These are phyloP conservation scores for Phytophthora quininea DNA, from an alignment of 352 stramenopile species.

Conservation along the genomic window DNA sequence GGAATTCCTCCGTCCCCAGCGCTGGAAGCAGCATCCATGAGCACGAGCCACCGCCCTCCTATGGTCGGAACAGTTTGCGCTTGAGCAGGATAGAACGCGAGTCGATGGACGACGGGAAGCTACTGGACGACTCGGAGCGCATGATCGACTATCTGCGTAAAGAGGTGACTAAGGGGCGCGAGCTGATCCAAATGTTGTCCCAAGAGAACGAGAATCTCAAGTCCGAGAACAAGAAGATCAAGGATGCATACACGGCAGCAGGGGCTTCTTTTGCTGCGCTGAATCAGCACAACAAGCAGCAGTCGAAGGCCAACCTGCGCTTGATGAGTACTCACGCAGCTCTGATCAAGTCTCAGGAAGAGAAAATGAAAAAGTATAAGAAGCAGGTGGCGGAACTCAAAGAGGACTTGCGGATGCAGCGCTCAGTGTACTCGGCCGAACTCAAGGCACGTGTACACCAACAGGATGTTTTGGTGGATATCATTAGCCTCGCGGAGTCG, in stretches of 20 bases:
- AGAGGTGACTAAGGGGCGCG: slow-evolving; percentile 78
- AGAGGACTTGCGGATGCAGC: slow-evolving; percentile 82
- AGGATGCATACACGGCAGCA: slow-evolving; percentile 93
- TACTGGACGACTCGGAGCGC: slow-evolving; percentile 84
- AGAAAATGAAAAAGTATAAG: slow-evolving; percentile 92
- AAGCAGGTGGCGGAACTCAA: slow-evolving; percentile 85
- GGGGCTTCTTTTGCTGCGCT: slow-evolving; percentile 92
- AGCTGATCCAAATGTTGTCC: slow-evolving; percentile 65
- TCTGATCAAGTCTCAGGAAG: slow-evolving; percentile 87
- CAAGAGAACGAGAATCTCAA: slow-evolving; percentile 88
- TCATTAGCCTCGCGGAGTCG: slow-evolving; percentile 61
- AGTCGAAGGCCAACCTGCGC: slow-evolving; percentile 92
- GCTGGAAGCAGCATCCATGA: slow-evolving; percentile 47
- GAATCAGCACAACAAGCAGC: slow-evolving; percentile 94
- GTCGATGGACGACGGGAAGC: slow-evolving; percentile 65
- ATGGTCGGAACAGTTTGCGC: slow-evolving; percentile 26
- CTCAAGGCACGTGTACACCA: slow-evolving; percentile 66
- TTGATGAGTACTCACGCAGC: slow-evolving; percentile 88
- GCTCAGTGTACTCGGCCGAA: slow-evolving; percentile 80
- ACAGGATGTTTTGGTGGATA: slow-evolving; percentile 39
- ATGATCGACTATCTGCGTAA: slow-evolving; percentile 88
- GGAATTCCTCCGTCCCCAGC: slow-evolving; percentile 47
- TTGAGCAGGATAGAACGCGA: slow-evolving; percentile 42
- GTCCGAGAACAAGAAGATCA: slow-evolving; percentile 89
- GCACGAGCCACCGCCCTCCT: slow-evolving; percentile 35